A percentile compares a stretch with the other conserved stretches of the same genome.
Evolutionary conservation across 2,329 filamentous ascomycete genomes (phyloP).

Genomic region (Lojkania enalia): DNA sequence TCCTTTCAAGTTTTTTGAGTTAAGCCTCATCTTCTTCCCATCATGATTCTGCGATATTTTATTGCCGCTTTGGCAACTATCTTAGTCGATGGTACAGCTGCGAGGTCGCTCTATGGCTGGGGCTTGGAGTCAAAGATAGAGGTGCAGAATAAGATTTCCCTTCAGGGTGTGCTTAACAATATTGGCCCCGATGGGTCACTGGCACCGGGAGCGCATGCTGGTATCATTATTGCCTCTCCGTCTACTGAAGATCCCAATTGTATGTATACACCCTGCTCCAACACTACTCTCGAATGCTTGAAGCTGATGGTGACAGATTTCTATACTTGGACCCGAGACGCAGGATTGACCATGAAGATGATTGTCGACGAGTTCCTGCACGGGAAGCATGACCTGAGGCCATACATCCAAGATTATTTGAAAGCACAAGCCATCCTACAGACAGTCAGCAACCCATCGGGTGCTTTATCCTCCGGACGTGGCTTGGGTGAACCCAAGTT

Average conservation of each 20-base stretch:
- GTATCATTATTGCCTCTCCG: slow-evolving; percentile 60
- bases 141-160: slow-evolving; percentile 51
- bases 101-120: slow-evolving; percentile 4
- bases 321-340: slow-evolving; percentile 77
- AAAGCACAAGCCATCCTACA: slow-evolving; percentile 67
- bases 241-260: slow-evolving; percentile 58
- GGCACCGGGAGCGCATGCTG: slow-evolving; percentile 53
- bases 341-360: slow-evolving; percentile 69
- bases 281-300: neutral
- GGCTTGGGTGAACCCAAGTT: slow-evolving; percentile 76
- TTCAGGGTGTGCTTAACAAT: slow-evolving; percentile 58
- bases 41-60: slow-evolving; percentile 12
- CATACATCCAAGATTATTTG: slow-evolving; percentile 67
- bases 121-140: slow-evolving; percentile 38
- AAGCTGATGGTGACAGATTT: slow-evolving; percentile 59
- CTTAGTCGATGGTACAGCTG: slow-evolving; percentile 7
- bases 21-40: too few species aligned
- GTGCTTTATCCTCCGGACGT: slow-evolving; percentile 52
- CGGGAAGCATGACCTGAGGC: slow-evolving; percentile 62
- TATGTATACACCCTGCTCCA: slow-evolving; percentile 31
- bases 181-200: slow-evolving; percentile 56
- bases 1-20: too few species aligned
- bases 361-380: slow-evolving; percentile 65
- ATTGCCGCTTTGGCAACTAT: slow-evolving; percentile 14
- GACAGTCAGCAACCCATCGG: slow-evolving; percentile 69